Percentiles rank a stretch among this genome's conserved stretches.
These are phyloP conservation scores for Patellifolia procumbens DNA, from an alignment of 179 eudicot species.

Conservation along the genomic window DNA sequence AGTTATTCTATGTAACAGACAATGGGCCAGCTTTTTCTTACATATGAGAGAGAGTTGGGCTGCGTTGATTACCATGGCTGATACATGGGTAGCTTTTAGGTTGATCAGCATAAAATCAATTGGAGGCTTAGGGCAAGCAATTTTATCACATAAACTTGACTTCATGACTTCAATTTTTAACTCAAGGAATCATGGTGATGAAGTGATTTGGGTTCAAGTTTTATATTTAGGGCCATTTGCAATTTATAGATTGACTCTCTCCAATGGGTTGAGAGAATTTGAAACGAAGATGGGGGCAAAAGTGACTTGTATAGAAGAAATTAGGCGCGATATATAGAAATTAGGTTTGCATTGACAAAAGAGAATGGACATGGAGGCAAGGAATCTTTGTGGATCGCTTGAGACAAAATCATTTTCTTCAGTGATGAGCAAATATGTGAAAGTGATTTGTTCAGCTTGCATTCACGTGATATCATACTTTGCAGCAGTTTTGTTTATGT, in stretches of 20 bases:
- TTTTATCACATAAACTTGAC: background rate
- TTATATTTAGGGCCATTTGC: background rate
- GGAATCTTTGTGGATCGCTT: no score
- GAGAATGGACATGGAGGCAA: no score
- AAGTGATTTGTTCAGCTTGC: background rate
- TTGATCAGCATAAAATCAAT: background rate
- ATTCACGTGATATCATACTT: background rate
- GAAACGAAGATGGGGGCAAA: no score
- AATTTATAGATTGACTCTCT: background rate
- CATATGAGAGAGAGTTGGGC: slow-evolving; percentile 1
- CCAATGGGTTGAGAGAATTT: no score
- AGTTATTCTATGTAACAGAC: background rate
- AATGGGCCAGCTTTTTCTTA: background rate
- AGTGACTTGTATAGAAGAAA: no score
- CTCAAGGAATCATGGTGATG: background rate
- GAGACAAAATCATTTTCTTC: no score
- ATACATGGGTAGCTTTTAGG: background rate
- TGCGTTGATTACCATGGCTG: background rate
- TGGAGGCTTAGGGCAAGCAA: background rate
- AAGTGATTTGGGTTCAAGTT: background rate
- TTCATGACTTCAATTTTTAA: background rate
- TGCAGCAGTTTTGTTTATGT: background rate
- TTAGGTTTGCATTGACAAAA: no score
- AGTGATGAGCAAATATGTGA: background rate
- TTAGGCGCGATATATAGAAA: no score